phyloP scores from a whole-genome alignment of 768 basidiomycete species.

The Butyriboletus loyo region DNA sequence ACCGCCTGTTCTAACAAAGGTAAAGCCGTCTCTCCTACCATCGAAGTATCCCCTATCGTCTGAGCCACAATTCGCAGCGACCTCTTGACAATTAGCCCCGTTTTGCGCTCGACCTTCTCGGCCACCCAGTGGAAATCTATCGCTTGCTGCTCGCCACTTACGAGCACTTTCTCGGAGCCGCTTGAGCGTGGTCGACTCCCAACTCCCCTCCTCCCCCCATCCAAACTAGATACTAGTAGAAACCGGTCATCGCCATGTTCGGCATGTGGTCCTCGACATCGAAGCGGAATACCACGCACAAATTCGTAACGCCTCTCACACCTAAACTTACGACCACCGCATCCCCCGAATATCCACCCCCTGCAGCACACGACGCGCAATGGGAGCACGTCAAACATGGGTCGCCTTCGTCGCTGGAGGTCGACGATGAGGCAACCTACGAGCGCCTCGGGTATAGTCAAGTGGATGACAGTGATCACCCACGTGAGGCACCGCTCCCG shows the following conservation, averaged over 20 bases:
- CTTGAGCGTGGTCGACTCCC: neutral
- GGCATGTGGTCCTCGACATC: constrained; percentile 15
- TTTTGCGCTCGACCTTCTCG: neutral
- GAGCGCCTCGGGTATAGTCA: constrained; percentile 24
- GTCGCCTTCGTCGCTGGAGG: constrained; percentile 13
- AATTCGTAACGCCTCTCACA: constrained; percentile 19
- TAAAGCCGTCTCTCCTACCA: neutral
- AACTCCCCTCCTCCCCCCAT: neutral
- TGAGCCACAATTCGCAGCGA: neutral
- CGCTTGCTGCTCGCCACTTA: neutral
- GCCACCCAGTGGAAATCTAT: neutral
- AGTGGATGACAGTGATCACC: constrained; percentile 5
- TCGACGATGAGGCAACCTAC: constrained; percentile 14
- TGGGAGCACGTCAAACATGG: constrained; percentile 23
- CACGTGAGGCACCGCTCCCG: neutral
- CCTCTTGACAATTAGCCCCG: neutral
- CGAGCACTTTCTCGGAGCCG: neutral
- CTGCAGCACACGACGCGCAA: constrained; percentile 8
- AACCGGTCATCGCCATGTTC: neutral
- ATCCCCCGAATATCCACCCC: constrained; percentile 10
- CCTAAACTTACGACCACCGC: constrained; percentile 20
- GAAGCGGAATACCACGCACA: constrained; percentile 17
- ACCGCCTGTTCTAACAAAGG: neutral
- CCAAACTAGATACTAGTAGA: no score
- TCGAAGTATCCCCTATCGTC: neutral